Conservation (phyloP, 179 eudicot species). For the Amaranthus tricolor region DNA sequence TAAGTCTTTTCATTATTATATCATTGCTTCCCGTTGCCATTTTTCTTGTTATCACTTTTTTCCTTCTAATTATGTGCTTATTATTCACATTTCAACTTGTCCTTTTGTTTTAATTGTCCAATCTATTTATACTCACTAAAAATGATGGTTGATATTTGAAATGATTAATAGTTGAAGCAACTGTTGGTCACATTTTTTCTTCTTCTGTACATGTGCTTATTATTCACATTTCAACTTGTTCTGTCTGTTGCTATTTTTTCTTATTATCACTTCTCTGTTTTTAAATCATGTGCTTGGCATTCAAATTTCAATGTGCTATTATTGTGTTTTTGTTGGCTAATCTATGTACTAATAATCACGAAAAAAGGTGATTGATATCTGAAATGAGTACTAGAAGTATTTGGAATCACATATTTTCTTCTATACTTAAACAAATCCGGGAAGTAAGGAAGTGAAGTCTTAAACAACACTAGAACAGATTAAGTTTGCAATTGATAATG, state of each 20-base stretch:
- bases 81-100: not conserved
- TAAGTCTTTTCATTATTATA: slow-evolving; percentile 29
- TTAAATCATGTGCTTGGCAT: too few species aligned
- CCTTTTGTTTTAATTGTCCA: not conserved
- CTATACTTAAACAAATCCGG: too few species aligned
- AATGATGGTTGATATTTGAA: not conserved
- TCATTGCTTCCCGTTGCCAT: slow-evolving; percentile 5
- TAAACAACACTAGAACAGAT: not conserved
- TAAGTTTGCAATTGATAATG: not conserved
- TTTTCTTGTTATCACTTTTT: not conserved
- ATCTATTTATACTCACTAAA: not conserved
- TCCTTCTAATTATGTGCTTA: not conserved
- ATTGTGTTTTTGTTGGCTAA: not conserved
- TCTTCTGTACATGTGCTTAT: not conserved
- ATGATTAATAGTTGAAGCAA: not conserved
- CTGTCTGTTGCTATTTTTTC: not conserved
- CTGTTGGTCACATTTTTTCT: not conserved
- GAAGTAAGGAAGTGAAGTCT: not conserved
- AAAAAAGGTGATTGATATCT: not conserved
- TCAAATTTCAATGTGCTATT: too few species aligned
- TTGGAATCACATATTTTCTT: not conserved
- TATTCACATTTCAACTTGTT: not conserved
- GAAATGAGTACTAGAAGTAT: not conserved
- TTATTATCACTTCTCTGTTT: too few species aligned
- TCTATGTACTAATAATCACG: not conserved